phyloP scores from a whole-genome alignment of 106 monocot genomes.

The Allium fistulosum region DNA sequence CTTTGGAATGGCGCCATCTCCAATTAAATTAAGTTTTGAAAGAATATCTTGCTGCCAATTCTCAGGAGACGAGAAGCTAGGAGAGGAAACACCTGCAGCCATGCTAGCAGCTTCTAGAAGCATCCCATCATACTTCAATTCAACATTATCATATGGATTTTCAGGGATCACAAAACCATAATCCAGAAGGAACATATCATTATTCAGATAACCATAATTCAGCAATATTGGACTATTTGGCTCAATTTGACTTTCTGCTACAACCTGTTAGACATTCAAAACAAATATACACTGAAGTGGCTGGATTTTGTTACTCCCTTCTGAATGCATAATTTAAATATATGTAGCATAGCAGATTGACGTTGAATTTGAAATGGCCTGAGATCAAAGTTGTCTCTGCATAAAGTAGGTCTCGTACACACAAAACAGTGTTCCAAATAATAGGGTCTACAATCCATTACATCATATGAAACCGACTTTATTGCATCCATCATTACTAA shows the following conservation, averaged over 20 bases:
- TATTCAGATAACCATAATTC: conserved; percentile 83
- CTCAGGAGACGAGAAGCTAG: conserved; percentile 66
- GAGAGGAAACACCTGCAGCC: conserved; percentile 74
- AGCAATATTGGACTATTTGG: conserved; percentile 46
- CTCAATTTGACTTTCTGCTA: conserved; percentile 55
- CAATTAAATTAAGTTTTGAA: conserved; percentile 57
- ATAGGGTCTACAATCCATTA: too few species aligned
- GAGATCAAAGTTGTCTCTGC: too few species aligned
- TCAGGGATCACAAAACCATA: conserved; percentile 89
- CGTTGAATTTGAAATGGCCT: too few species aligned
- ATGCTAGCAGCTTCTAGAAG: conserved; percentile 88
- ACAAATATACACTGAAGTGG: not conserved
- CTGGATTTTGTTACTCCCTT: too few species aligned
- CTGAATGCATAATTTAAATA: too few species aligned
- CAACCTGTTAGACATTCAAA: conserved; percentile 35
- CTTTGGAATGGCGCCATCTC: conserved; percentile 68
- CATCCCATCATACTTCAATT: conserved; percentile 69
- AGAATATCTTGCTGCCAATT: conserved; percentile 85
- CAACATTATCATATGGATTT: conserved; percentile 71
- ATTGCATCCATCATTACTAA: too few species aligned
- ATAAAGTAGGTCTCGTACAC: too few species aligned
- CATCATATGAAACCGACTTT: too few species aligned
- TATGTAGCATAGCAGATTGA: too few species aligned
- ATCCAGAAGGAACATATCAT: conserved; percentile 94
- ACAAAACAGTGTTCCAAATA: too few species aligned